These are phyloP conservation scores for Mycosphaerella sp. DNA, from an alignment of 2,329 filamentous ascomycete genomes.

Conservation along the genomic window DNA sequence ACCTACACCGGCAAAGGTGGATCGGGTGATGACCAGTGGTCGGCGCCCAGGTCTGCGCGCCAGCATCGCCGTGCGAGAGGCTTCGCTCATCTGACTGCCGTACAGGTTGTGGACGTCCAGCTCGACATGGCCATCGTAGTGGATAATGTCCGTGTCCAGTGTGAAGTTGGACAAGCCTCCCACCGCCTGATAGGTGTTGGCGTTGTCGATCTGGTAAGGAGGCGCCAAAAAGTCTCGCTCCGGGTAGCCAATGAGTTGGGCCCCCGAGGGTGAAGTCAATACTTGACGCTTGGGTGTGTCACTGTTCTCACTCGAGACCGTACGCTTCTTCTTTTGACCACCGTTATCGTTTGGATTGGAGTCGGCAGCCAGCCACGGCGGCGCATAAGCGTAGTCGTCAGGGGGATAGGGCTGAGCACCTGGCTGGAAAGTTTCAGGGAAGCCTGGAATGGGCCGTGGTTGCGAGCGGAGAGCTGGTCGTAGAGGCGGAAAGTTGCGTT, in stretches of 20 bases:
- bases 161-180: slow-evolving; percentile 41
- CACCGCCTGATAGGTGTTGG: slow-evolving; percentile 32
- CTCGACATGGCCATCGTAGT: slow-evolving; percentile 59
- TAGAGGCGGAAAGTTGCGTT: slow-evolving; percentile 50
- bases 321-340: slow-evolving; percentile 12
- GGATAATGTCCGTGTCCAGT: slow-evolving; percentile 59
- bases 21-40: slow-evolving; percentile 67
- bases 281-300: slow-evolving; percentile 13
- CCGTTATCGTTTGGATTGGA: slow-evolving; percentile 19
- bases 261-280: slow-evolving; percentile 10
- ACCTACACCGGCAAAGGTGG: slow-evolving; percentile 48
- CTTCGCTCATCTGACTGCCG: slow-evolving; percentile 65
- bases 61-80: slow-evolving; percentile 60
- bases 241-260: slow-evolving; percentile 14
- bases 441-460: slow-evolving; percentile 61
- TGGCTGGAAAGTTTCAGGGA: slow-evolving; percentile 61
- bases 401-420: slow-evolving; percentile 19
- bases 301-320: background rate
- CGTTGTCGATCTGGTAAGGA: slow-evolving; percentile 60
- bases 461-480: slow-evolving; percentile 54
- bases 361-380: slow-evolving; percentile 36
- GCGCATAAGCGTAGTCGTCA: slow-evolving; percentile 25
- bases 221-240: slow-evolving; percentile 54
- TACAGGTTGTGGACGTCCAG: slow-evolving; percentile 75
- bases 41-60: slow-evolving; percentile 57